Conservation (phyloP, 768 basidiomycete genomes). For the Pisolithus albus region DNA sequence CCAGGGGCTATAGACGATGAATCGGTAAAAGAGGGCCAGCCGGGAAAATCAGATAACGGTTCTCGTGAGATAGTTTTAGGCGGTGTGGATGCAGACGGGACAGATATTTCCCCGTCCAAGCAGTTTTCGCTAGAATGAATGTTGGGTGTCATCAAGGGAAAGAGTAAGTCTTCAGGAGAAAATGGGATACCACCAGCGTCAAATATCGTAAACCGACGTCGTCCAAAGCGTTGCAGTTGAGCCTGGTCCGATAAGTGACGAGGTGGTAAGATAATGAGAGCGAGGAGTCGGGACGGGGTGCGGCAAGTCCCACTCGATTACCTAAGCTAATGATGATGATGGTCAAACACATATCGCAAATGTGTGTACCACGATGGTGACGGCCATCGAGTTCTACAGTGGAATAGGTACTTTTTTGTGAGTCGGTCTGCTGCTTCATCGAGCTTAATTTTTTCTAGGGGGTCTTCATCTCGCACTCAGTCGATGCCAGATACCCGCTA, state of each 20-base stretch:
- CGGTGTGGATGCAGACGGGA: conserved; percentile 9
- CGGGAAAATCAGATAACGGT: conserved; percentile 10
- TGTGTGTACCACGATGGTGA: neutral
- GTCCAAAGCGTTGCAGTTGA: too few species aligned
- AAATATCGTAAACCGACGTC: neutral
- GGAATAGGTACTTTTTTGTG: conserved; percentile 62
- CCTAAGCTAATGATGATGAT: too few species aligned
- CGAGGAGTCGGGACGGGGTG: too few species aligned
- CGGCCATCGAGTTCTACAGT: conserved; percentile 62
- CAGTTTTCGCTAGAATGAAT: neutral
- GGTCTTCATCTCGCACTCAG: conserved; percentile 65
- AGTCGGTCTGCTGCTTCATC: neutral
- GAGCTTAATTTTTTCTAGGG: conserved; percentile 34
- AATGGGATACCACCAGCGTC: neutral
- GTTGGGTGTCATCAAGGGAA: neutral
- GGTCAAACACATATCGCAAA: too few species aligned
- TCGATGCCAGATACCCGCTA: conserved; percentile 40
- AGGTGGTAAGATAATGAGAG: too few species aligned
- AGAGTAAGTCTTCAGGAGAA: neutral
- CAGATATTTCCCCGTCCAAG: neutral
- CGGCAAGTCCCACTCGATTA: too few species aligned
- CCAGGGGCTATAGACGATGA: conserved; percentile 11
- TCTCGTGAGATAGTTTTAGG: conserved; percentile 6
- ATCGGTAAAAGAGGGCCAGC: conserved; percentile 13
- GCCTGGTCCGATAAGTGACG: too few species aligned